Evolutionary conservation across 768 basidiomycete genomes (phyloP).

Genomic region (Russula sp.): DNA sequence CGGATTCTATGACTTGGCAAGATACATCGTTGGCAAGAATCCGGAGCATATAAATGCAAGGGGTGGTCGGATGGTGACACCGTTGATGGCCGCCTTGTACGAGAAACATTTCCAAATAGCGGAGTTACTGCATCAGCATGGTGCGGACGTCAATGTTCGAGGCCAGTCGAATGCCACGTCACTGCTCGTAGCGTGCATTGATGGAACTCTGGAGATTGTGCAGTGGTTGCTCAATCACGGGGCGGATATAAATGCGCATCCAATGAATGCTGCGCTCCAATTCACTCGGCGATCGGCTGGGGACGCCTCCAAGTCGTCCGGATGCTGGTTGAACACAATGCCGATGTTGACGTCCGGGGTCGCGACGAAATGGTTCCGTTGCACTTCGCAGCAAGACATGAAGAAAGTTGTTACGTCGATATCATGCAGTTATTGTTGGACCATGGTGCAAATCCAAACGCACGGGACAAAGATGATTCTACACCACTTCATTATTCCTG

Average conservation of each 20-base stretch:
- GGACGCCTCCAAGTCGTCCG: neutral
- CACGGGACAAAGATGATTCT: neutral
- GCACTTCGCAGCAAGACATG: neutral
- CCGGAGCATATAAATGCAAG: neutral
- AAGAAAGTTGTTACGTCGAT: neutral
- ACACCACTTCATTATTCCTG: neutral
- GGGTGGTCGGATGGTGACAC: neutral
- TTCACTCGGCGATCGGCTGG: neutral
- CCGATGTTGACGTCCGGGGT: neutral
- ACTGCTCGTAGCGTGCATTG: neutral
- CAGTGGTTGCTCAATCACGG: conserved; percentile 1
- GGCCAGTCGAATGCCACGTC: accelerated
- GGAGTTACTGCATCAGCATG: neutral
- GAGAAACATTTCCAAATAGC: neutral
- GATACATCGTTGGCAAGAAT: neutral
- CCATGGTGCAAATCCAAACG: neutral
- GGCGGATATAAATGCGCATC: neutral
- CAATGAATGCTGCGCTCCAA: neutral
- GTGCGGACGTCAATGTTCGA: conserved; percentile 4
- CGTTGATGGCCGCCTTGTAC: conserved; percentile 1
- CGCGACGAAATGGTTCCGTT: neutral
- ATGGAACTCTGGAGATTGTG: neutral
- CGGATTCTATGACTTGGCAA: neutral
- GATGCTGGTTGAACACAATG: neutral
- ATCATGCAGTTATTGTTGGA: neutral